Evolutionary conservation across 148 eudicot species (phyloP).

Genomic region (Oxyria digyna): DNA sequence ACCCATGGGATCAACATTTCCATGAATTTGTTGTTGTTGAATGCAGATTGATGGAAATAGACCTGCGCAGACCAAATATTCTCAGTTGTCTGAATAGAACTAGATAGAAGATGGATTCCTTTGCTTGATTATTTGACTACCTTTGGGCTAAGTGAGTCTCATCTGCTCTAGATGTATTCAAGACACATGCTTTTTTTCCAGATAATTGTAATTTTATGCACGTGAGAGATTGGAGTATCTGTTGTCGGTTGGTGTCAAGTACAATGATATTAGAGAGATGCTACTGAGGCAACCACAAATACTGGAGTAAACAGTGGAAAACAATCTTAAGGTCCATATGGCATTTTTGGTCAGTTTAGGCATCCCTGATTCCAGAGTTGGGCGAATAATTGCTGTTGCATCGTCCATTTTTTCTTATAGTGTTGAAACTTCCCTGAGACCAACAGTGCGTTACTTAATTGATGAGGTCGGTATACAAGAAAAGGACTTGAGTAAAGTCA

Average conservation of each 20-base stretch:
- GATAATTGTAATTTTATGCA: conserved; percentile 63
- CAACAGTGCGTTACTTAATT: conserved; percentile 72
- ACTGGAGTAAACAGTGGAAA: conserved; percentile 71
- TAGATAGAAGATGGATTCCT: conserved; percentile 77
- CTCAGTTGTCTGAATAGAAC: conserved; percentile 47
- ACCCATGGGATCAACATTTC: not conserved
- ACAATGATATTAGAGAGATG: conserved; percentile 63
- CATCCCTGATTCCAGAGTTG: conserved; percentile 75
- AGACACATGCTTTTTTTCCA: conserved; percentile 82
- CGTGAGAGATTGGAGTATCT: conserved; percentile 67
- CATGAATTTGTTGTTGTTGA: conserved; percentile 9
- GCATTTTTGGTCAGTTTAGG: conserved; percentile 61
- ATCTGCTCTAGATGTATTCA: conserved; percentile 71
- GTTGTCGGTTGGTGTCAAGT: conserved; percentile 71
- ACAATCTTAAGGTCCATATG: conserved; percentile 76
- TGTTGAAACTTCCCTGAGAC: conserved; percentile 79
- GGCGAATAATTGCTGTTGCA: conserved; percentile 69
- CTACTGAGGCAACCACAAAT: conserved; percentile 85
- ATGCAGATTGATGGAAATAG: conserved; percentile 40
- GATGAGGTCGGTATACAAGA: conserved; percentile 84
- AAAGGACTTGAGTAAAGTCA: conserved; percentile 72
- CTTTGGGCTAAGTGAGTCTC: conserved; percentile 73
- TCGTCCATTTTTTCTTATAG: conserved; percentile 86
- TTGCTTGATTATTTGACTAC: conserved; percentile 85
- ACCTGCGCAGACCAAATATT: conserved; percentile 36